Conservation (phyloP, 371 early-diverging fungal species). For the Mucor lusitanicus region DNA sequence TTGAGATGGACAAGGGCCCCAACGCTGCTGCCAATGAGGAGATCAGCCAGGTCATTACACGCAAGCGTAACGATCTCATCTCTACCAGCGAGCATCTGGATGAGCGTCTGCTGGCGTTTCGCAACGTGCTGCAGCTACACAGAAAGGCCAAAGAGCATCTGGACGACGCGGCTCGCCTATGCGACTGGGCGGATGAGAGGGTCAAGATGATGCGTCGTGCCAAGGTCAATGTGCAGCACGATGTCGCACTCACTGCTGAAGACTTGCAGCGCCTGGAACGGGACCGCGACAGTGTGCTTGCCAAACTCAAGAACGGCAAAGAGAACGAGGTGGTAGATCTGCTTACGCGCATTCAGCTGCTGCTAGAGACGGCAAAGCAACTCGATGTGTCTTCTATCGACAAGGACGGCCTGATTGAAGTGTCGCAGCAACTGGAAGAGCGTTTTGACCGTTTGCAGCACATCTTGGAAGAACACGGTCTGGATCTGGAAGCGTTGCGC, state of each 20-base stretch:
- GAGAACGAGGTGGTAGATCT: slow-evolving; percentile 42
- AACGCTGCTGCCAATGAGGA: slow-evolving; percentile 34
- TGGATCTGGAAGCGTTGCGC: slow-evolving; percentile 23
- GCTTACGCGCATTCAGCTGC: slow-evolving; percentile 28
- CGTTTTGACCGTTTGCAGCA: slow-evolving; percentile 37
- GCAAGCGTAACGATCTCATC: slow-evolving; percentile 30
- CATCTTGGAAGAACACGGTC: slow-evolving; percentile 29
- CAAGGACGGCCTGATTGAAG: slow-evolving; percentile 19
- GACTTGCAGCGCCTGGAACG: slow-evolving; percentile 34
- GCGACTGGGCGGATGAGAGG: slow-evolving; percentile 47
- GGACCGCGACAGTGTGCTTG: slow-evolving; percentile 23
- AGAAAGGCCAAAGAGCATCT: slow-evolving; percentile 35
- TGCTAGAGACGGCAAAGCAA: slow-evolving; percentile 27
- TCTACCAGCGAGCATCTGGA: slow-evolving; percentile 38
- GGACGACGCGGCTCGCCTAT: slow-evolving; percentile 35
- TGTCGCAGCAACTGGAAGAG: slow-evolving; percentile 30
- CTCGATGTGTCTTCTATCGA: slow-evolving; percentile 22
- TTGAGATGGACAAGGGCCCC: slow-evolving; percentile 27
- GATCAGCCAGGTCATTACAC: slow-evolving; percentile 28
- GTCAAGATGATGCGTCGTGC: slow-evolving; percentile 22
- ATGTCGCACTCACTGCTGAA: slow-evolving; percentile 24
- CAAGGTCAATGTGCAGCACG: slow-evolving; percentile 24
- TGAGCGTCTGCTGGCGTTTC: slow-evolving; percentile 27
- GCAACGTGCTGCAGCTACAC: slow-evolving; percentile 33
- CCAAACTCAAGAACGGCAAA: slow-evolving; percentile 33